Conservation (phyloP, 2,329 filamentous ascomycete species). For the Leptographium wingfieldii region DNA sequence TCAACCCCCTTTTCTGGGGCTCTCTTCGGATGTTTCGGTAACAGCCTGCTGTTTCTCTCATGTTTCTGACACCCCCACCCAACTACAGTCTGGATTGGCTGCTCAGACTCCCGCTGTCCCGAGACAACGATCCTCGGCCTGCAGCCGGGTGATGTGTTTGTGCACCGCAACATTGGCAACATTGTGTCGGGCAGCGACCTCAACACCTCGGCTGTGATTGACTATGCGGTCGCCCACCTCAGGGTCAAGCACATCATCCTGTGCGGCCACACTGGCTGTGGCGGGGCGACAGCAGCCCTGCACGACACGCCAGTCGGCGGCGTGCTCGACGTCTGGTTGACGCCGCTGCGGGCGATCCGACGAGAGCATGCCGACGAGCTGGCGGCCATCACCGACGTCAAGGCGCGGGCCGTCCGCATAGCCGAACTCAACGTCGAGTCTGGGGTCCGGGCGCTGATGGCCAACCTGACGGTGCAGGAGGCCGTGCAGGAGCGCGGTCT, state of each 20-base stretch:
- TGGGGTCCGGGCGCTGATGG: slow-evolving; percentile 53
- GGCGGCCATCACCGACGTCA: slow-evolving; percentile 36
- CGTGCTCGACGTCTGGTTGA: slow-evolving; percentile 42
- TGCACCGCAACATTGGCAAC: slow-evolving; percentile 86
- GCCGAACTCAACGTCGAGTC: slow-evolving; percentile 66
- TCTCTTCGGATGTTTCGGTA: background rate
- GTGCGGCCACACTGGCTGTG: slow-evolving; percentile 56
- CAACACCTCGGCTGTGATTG: slow-evolving; percentile 61
- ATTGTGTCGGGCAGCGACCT: slow-evolving; percentile 64
- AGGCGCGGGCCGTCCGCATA: slow-evolving; percentile 45
- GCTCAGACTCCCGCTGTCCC: slow-evolving; percentile 73
- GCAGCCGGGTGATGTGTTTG: slow-evolving; percentile 74
- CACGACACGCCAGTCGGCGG: slow-evolving; percentile 33
- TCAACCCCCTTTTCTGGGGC: background rate
- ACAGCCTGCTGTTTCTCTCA: background rate
- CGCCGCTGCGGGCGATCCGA: slow-evolving; percentile 34
- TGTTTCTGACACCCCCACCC: background rate
- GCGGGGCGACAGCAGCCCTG: slow-evolving; percentile 51
- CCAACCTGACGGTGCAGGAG: slow-evolving; percentile 56
- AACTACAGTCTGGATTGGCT: slow-evolving; percentile 63
- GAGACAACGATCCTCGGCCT: slow-evolving; percentile 71
- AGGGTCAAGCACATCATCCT: slow-evolving; percentile 60
- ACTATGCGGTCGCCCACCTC: slow-evolving; percentile 63
- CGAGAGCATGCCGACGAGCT: slow-evolving; percentile 41
- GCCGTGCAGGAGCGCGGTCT: slow-evolving; percentile 59